These are phyloP conservation scores for Vararia minispora DNA, from an alignment of 768 basidiomycete species.

Conservation along the genomic window DNA sequence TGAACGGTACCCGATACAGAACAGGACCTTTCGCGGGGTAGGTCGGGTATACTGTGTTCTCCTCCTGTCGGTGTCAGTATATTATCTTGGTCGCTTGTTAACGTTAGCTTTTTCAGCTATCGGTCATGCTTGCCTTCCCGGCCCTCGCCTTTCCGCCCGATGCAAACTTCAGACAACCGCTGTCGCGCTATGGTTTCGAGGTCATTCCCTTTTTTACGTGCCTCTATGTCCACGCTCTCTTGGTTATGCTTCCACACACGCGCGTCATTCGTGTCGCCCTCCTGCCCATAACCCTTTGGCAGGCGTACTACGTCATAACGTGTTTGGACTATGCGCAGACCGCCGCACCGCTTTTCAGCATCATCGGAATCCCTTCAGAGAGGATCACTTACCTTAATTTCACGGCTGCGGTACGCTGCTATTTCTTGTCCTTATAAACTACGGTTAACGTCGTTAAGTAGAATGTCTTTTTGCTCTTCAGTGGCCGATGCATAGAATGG, in stretches of 20 bases:
- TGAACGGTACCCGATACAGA: too few species aligned
- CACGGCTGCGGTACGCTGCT: constrained; percentile 5
- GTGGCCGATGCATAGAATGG: constrained; percentile 9
- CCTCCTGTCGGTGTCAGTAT: too few species aligned
- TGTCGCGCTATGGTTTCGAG: too few species aligned
- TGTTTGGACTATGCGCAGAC: constrained; percentile 1
- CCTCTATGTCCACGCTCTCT: not conserved
- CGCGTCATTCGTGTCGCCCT: not conserved
- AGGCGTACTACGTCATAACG: not conserved
- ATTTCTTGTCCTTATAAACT: not conserved
- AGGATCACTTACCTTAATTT: constrained; percentile 7
- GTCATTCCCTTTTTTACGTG: constrained; percentile 1
- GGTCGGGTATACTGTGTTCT: too few species aligned
- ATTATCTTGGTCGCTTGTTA: too few species aligned
- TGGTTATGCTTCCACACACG: constrained; percentile 4
- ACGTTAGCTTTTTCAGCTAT: too few species aligned
- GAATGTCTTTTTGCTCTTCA: constrained; percentile 4
- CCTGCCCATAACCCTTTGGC: constrained; percentile 3
- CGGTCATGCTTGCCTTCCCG: too few species aligned
- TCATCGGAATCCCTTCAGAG: not conserved
- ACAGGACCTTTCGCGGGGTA: too few species aligned
- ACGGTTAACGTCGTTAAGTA: not conserved
- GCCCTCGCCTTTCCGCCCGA: too few species aligned
- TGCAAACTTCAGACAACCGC: too few species aligned
- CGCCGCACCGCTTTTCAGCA: not conserved